These are phyloP conservation scores for Leccinum longicurvipes DNA, from an alignment of 768 basidiomycete genomes.

Conservation along the genomic window DNA sequence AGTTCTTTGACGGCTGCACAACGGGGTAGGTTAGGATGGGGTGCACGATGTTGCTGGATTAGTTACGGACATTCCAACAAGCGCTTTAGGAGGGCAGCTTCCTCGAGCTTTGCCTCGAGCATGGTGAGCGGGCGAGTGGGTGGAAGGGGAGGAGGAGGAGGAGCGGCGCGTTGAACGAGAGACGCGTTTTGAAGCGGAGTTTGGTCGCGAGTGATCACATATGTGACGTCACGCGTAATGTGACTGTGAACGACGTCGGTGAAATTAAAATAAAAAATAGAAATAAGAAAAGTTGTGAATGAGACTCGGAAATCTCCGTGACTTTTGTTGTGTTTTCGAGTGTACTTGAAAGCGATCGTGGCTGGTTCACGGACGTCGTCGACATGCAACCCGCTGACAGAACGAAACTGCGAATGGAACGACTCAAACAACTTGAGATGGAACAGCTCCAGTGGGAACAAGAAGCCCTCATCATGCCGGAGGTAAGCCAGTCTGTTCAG, in stretches of 20 bases:
- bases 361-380: slow-evolving; percentile 8
- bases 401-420: slow-evolving; percentile 45
- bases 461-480: slow-evolving; percentile 56
- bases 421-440: slow-evolving; percentile 46
- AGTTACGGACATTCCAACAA: slow-evolving; percentile 79
- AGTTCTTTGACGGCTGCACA: slow-evolving; percentile 90
- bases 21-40: slow-evolving; percentile 2
- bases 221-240: slow-evolving; percentile 25
- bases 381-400: slow-evolving; percentile 34
- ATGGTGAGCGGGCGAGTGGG: too few relatives aligned
- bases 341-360: not conserved
- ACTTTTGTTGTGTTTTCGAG: too few relatives aligned
- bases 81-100: slow-evolving; percentile 88
- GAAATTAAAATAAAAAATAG: too few relatives aligned
- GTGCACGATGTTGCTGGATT: not conserved
- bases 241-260: too few relatives aligned
- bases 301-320: too few relatives aligned
- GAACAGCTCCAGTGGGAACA: slow-evolving; percentile 53
- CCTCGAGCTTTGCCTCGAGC: slow-evolving; percentile 88
- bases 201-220: slow-evolving; percentile 29
- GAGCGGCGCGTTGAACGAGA: slow-evolving; percentile 15
- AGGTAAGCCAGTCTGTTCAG: slow-evolving; percentile 33
- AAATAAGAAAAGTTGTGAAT: not conserved
- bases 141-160: not conserved
- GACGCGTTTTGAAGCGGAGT: slow-evolving; percentile 39